Percentiles rank a stretch among this genome's conserved stretches.
Evolutionary conservation across 345 rosid species (phyloP).

Genomic region (Murraya paniculata): DNA sequence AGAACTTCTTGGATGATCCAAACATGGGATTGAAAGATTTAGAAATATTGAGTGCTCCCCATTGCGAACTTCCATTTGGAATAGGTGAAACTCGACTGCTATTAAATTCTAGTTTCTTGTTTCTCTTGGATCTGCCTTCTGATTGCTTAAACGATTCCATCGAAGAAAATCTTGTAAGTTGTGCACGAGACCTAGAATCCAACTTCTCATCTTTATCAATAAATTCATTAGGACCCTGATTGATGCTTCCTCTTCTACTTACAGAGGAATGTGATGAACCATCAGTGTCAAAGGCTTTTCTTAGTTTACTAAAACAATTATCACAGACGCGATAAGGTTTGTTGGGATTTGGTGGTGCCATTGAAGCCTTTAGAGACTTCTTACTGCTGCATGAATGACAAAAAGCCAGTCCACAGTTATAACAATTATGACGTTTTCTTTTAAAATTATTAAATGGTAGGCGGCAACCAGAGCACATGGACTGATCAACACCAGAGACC

Average conservation of each 20-base stretch:
- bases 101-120: conserved; percentile 84
- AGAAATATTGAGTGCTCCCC: conserved; percentile 74
- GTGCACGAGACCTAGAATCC: conserved; percentile 71
- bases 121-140: conserved; percentile 70
- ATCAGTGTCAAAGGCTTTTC: conserved; percentile 68
- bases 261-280: conserved; percentile 63
- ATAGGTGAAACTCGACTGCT: conserved; percentile 97
- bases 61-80: conserved; percentile 84
- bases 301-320: conserved; percentile 73
- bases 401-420: conserved; percentile 87
- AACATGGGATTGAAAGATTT: conserved; percentile 84
- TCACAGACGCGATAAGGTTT: conserved; percentile 95
- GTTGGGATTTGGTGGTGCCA: conserved; percentile 97
- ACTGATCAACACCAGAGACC: conserved; percentile 95
- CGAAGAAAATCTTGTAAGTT: conserved; percentile 80
- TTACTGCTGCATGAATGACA: conserved; percentile 93
- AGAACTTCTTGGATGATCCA: conserved; percentile 92
- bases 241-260: conserved; percentile 74
- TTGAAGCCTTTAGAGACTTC: conserved; percentile 88
- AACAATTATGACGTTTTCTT: conserved; percentile 76
- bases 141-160: conserved; percentile 82
- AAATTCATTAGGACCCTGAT: conserved; percentile 53
- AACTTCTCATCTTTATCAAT: conserved; percentile 79
- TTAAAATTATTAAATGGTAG: conserved; percentile 86
- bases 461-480: conserved; percentile 98